A percentile compares a stretch with the other conserved stretches of the same genome.
These are phyloP conservation scores for Hypomontagnella monticulosa DNA, from an alignment of 495 filamentous ascomycete species.

Conservation along the genomic window DNA sequence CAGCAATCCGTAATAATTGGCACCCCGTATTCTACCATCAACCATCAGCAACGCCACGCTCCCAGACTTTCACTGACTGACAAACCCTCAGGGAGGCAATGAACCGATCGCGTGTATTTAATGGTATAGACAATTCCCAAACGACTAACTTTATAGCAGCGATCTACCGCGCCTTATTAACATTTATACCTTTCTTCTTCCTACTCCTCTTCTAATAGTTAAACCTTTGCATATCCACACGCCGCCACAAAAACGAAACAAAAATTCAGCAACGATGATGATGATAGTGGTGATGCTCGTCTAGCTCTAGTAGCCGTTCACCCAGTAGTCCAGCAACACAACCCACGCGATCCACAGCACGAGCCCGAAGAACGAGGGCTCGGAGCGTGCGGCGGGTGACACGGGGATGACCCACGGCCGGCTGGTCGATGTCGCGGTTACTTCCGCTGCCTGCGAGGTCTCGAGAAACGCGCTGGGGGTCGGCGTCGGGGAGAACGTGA, in stretches of 20 bases:
- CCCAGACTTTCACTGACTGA: no score
- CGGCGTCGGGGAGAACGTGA: slow-evolving; percentile 13
- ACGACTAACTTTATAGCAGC: slow-evolving; percentile 17
- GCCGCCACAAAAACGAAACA: slow-evolving; percentile 16
- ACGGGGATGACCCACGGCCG: slow-evolving; percentile 43
- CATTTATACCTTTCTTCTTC: neutral
- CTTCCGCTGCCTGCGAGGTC: slow-evolving; percentile 26
- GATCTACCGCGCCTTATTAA: slow-evolving; percentile 14
- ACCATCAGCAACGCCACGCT: no score
- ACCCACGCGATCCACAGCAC: slow-evolving; percentile 43
- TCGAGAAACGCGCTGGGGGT: slow-evolving; percentile 23
- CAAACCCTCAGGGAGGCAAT: neutral
- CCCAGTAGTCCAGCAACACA: slow-evolving; percentile 40
- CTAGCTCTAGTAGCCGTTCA: slow-evolving; percentile 38
- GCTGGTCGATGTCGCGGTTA: slow-evolving; percentile 27
- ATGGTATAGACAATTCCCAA: slow-evolving; percentile 17
- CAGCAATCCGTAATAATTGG: no score
- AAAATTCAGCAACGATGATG: neutral
- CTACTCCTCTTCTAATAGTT: slow-evolving; percentile 8
- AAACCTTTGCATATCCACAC: slow-evolving; percentile 9
- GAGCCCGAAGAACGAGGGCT: slow-evolving; percentile 40
- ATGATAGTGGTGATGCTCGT: slow-evolving; percentile 17
- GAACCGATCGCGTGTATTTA: slow-evolving; percentile 12
- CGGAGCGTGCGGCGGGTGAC: slow-evolving; percentile 18
- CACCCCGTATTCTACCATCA: no score